Evolutionary conservation across 1,284 basidiomycete species (phyloP).

Genomic region (Sanguinoderma infundibulare): DNA sequence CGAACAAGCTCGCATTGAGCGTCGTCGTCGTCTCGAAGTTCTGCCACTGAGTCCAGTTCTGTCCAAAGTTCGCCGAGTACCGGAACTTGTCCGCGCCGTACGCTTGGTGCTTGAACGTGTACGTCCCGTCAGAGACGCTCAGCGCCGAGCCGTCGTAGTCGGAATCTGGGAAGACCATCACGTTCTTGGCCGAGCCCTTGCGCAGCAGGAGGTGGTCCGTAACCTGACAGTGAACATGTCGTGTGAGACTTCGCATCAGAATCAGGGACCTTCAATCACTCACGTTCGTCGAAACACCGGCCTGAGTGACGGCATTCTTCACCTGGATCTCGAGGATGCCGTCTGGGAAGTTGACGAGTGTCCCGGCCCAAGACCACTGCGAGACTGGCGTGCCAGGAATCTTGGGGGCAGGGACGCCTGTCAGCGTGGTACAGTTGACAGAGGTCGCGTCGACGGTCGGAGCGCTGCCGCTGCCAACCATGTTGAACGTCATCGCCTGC

Average conservation of each 20-base stretch:
- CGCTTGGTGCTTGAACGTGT: conserved; percentile 80
- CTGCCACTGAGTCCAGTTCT: conserved; percentile 81
- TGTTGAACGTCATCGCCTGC: conserved; percentile 61
- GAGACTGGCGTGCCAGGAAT: conserved; percentile 63
- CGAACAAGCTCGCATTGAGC: conserved; percentile 64
- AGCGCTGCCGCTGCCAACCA: conserved; percentile 62
- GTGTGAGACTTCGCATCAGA: neutral
- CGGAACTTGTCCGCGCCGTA: conserved; percentile 87
- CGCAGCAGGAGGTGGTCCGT: conserved; percentile 80
- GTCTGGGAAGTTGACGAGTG: conserved; percentile 74
- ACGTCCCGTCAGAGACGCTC: conserved; percentile 61
- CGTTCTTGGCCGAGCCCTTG: conserved; percentile 75
- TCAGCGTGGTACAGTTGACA: conserved; percentile 51
- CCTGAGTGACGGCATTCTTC: conserved; percentile 53
- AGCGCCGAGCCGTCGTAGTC: conserved; percentile 79
- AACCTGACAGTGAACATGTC: conserved; percentile 40
- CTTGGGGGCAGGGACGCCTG: conserved; percentile 47
- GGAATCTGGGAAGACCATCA: conserved; percentile 81
- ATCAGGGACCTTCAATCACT: conserved; percentile 28
- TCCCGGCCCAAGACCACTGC: conserved; percentile 74
- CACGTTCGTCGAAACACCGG: conserved; percentile 58
- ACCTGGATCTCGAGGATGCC: conserved; percentile 80
- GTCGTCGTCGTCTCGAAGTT: conserved; percentile 76
- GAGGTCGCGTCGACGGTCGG: conserved; percentile 54
- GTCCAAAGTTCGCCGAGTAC: conserved; percentile 87